phyloP scores from a whole-genome alignment of 1,284 basidiomycete genomes.

The Meripilus lineatus region DNA sequence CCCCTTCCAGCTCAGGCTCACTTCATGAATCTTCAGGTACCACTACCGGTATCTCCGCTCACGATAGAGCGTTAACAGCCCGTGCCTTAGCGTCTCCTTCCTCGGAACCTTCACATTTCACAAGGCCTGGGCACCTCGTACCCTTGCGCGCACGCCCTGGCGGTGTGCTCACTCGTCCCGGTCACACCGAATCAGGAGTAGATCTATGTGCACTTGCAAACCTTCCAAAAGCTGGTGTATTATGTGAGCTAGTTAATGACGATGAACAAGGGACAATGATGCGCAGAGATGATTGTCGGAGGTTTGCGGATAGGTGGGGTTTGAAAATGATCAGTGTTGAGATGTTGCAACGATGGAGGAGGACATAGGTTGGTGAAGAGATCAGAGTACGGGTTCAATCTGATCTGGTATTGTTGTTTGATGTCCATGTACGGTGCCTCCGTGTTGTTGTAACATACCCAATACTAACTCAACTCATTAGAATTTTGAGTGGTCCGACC shows the following conservation, averaged over 20 bases:
- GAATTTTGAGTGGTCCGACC: too few relatives aligned
- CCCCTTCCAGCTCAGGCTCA: not conserved
- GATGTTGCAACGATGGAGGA: constrained; percentile 51
- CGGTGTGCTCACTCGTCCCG: constrained; percentile 80
- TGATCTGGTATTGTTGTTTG: too few relatives aligned
- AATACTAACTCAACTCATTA: too few relatives aligned
- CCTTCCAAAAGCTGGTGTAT: constrained; percentile 76
- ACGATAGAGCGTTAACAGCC: constrained; percentile 88
- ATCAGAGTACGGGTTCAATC: too few relatives aligned
- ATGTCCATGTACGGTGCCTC: too few relatives aligned
- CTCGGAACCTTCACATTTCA: constrained; percentile 72
- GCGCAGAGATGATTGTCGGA: constrained; percentile 87
- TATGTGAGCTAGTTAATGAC: constrained; percentile 96
- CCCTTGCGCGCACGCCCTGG: constrained; percentile 86
- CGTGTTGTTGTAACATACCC: too few relatives aligned
- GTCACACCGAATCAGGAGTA: constrained; percentile 91
- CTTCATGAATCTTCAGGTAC: constrained; percentile 50
- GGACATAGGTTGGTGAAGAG: constrained; percentile 8
- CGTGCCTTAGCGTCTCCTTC: constrained; percentile 70
- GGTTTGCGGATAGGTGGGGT: constrained; percentile 90
- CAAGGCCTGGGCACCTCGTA: constrained; percentile 93
- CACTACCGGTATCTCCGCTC: constrained; percentile 95
- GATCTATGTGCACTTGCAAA: constrained; percentile 84
- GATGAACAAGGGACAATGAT: constrained; percentile 92
- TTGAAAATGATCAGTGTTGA: constrained; percentile 95